phyloP scores from a whole-genome alignment of 2,329 filamentous ascomycete genomes.

The Paraphaeosphaeria minitans region DNA sequence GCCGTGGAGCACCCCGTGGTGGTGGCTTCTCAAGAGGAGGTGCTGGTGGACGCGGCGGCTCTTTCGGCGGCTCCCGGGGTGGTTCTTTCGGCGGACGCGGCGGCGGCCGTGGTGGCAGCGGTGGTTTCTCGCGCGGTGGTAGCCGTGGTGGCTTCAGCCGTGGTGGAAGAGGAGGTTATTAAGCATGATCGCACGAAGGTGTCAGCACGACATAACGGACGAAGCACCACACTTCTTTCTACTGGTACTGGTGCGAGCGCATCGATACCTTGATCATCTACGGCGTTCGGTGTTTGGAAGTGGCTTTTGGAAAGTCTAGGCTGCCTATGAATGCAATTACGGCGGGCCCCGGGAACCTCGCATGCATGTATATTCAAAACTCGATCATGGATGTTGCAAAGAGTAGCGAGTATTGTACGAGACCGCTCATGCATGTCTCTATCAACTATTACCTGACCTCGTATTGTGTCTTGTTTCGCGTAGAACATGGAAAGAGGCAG shows the following conservation, averaged over 20 bases:
- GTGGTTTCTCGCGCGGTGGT: slow-evolving; percentile 40
- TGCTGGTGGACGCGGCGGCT: slow-evolving; percentile 32
- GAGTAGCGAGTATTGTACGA: neutral
- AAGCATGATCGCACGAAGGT: slow-evolving; percentile 16
- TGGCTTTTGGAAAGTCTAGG: slow-evolving; percentile 27
- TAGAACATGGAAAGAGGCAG: neutral
- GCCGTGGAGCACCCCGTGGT: slow-evolving; percentile 59
- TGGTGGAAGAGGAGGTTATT: slow-evolving; percentile 41
- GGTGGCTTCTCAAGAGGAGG: slow-evolving; percentile 52
- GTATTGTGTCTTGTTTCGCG: neutral
- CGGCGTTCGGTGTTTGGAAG: slow-evolving; percentile 38
- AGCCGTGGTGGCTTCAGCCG: slow-evolving; percentile 32
- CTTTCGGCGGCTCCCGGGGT: slow-evolving; percentile 16
- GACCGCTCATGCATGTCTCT: neutral
- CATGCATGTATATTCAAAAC: slow-evolving; percentile 4
- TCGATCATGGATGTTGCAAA: slow-evolving; percentile 5
- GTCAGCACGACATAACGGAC: neutral
- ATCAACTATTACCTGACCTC: neutral
- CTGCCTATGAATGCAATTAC: slow-evolving; percentile 21
- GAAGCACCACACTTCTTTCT: neutral
- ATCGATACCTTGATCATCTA: slow-evolving; percentile 24
- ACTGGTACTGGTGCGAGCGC: slow-evolving; percentile 10
- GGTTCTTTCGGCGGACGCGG: slow-evolving; percentile 50
- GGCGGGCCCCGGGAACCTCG: slow-evolving; percentile 20
- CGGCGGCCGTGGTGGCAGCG: slow-evolving; percentile 28